Percentiles rank a stretch among this genome's conserved stretches.
Evolutionary conservation across 352 stramenopile genomes (phyloP).

Genomic region (Phytopythium litorale): DNA sequence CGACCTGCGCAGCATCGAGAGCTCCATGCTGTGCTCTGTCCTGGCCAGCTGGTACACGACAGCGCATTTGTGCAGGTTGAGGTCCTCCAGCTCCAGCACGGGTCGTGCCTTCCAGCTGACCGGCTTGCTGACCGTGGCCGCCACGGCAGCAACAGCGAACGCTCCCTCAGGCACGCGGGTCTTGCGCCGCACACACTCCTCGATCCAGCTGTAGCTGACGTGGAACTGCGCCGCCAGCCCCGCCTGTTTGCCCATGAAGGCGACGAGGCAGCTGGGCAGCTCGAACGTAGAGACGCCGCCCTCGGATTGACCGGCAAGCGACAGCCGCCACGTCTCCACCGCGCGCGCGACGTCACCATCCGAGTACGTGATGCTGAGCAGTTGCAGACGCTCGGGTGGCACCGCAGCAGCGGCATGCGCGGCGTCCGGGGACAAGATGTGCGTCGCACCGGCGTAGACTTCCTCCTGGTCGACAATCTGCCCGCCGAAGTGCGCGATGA

Average conservation of each 20-base stretch:
- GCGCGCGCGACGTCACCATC: slow-evolving; percentile 35
- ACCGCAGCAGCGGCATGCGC: slow-evolving; percentile 10
- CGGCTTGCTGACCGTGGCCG: background rate
- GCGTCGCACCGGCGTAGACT: slow-evolving; percentile 48
- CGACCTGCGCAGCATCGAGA: slow-evolving; percentile 46
- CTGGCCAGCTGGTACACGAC: slow-evolving; percentile 41
- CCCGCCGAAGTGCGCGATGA: slow-evolving; percentile 80
- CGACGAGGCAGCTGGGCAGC: slow-evolving; percentile 54
- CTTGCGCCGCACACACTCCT: slow-evolving; percentile 68
- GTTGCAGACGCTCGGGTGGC: slow-evolving; percentile 28
- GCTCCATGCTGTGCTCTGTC: slow-evolving; percentile 33
- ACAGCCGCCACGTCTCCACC: slow-evolving; percentile 40
- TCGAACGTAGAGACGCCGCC: slow-evolving; percentile 19
- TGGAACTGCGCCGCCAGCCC: slow-evolving; percentile 52
- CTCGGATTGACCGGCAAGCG: slow-evolving; percentile 26
- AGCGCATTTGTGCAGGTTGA: slow-evolving; percentile 35
- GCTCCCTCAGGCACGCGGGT: slow-evolving; percentile 44
- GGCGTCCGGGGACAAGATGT: slow-evolving; percentile 68
- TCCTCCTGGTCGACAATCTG: slow-evolving; percentile 61
- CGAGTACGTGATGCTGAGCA: slow-evolving; percentile 42
- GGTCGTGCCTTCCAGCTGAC: slow-evolving; percentile 47
- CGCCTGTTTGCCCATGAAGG: slow-evolving; percentile 44
- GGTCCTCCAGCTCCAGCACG: slow-evolving; percentile 45
- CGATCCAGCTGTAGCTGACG: slow-evolving; percentile 79
- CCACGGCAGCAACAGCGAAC: slow-evolving; percentile 24